phyloP scores from a whole-genome alignment of 129 eudicot genomes.

The Cynara cardunculus region DNA sequence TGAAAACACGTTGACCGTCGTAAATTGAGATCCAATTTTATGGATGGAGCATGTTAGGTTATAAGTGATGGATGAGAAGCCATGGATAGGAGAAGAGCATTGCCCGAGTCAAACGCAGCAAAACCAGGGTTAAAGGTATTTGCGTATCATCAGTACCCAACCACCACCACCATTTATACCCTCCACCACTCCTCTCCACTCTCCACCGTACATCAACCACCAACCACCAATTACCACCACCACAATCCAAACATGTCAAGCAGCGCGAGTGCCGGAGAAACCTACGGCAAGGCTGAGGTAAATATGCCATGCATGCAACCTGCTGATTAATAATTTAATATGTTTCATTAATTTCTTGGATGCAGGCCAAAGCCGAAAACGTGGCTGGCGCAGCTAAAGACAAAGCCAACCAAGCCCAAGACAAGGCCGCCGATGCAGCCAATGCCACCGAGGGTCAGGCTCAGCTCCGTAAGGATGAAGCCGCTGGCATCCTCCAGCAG shows the following conservation, averaged over 20 bases:
- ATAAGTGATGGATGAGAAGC: not conserved
- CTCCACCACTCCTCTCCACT: not conserved
- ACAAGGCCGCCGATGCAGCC: constrained; percentile 47
- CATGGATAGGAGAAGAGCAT: constrained; percentile 8
- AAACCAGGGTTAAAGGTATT: constrained; percentile 8
- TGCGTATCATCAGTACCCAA: not conserved
- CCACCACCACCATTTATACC: not conserved
- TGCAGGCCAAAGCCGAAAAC: constrained; percentile 50
- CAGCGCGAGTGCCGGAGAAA: constrained; percentile 29
- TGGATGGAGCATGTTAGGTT: not conserved
- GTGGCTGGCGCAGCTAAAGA: constrained; percentile 41
- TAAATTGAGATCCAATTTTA: not conserved
- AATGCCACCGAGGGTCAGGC: constrained; percentile 24
- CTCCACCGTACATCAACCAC: not conserved
- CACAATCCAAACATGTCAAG: constrained; percentile 21
- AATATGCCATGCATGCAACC: too few relatives aligned
- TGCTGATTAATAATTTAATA: not conserved
- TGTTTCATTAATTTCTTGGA: not conserved
- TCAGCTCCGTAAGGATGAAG: constrained; percentile 39
- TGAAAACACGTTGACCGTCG: too few relatives aligned
- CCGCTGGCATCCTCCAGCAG: constrained; percentile 58
- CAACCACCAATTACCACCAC: not conserved
- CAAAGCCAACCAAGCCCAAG: constrained; percentile 45
- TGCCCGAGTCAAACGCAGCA: constrained; percentile 27
- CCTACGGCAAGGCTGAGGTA: constrained; percentile 42